These are phyloP conservation scores for Phialophora verrucosa DNA, from an alignment of 2,329 filamentous ascomycete species.

Conservation along the genomic window DNA sequence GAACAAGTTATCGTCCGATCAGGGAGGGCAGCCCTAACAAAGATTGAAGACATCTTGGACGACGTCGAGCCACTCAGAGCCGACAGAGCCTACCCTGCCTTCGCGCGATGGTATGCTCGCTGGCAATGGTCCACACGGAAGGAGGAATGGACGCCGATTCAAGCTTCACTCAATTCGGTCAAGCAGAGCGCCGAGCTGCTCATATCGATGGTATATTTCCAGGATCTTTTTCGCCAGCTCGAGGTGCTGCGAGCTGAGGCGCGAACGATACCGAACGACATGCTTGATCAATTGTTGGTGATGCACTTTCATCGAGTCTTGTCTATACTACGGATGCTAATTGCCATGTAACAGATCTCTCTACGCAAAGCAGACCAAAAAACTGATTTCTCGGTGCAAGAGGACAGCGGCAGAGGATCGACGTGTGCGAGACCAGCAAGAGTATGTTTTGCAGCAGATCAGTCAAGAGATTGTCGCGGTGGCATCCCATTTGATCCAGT, in stretches of 20 bases:
- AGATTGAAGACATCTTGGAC: neutral
- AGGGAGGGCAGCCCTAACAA: neutral
- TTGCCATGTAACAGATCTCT: neutral
- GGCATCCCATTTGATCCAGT: neutral
- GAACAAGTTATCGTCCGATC: constrained; percentile 13
- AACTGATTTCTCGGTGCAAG: neutral
- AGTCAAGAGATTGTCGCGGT: neutral
- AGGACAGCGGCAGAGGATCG: neutral
- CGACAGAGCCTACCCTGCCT: constrained; percentile 3
- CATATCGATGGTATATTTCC: neutral
- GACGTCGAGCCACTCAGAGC: neutral
- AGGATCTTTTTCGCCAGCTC: neutral
- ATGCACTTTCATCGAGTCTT: neutral
- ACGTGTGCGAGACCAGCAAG: constrained; percentile 2
- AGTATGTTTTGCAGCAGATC: neutral
- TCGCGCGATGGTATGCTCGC: constrained; percentile 7
- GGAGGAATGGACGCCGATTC: constrained; percentile 15
- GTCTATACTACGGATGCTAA: neutral
- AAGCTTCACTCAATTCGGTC: constrained; percentile 8
- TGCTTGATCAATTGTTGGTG: constrained; percentile 1
- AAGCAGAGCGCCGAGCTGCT: constrained; percentile 9
- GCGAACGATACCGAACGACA: neutral
- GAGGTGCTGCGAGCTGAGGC: neutral
- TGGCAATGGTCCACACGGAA: constrained; percentile 9
- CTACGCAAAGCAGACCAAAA: neutral